Evolutionary conservation across 371 early-diverging fungal genomes (phyloP), one percentile per base, ranked within the genome.

Genomic region (Cokeromyces recurvatus): DNA sequence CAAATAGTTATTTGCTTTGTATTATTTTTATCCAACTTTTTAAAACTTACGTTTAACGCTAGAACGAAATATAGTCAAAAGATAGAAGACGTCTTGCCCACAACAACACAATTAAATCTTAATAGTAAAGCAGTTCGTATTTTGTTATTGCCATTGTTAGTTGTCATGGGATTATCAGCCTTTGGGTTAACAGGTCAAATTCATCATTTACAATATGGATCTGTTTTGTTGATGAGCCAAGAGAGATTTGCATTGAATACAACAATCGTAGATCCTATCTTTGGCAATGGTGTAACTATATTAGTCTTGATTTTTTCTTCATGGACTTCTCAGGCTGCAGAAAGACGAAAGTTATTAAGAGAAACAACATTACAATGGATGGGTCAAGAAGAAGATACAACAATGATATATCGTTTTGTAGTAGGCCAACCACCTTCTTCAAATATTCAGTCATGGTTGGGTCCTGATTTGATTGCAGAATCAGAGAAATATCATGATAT

Each of bases 281-380:
- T 52, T 0, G 45, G 53, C 3, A 48, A 61, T 12, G n/a, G 61
- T 9, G 11, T 51, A 3, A 47, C 48, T 1, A 46, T 75, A 11
- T 23, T 82, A 31, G 66, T 82, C 7, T 36, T 82, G 27, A 67
- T 82, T 44, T 4, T 78, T 8, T 77, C 79, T 1, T 79, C 83
- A 0, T 82, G 83, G 83, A 56, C 76, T 2, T 48, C 66, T 10
- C 58, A 70, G 21, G 62, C 57, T 8, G 64, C 57, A 19, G 51
- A 65, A 16, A 72, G 66, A 39, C 59, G 81, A 25, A 63, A 72
- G 23, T 43, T 46, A 0, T 43, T 77, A 12, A 67, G 83, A 32
- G 69, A 79, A 3, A 64, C 78, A 0, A 62, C 70, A 0, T 44
- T 75, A 11, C 56, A 62, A 21, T 63, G 78, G 23, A 38, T 73